Conservation (phyloP, 1,139 yeast species). For the Taiozyma sp. region DNA sequence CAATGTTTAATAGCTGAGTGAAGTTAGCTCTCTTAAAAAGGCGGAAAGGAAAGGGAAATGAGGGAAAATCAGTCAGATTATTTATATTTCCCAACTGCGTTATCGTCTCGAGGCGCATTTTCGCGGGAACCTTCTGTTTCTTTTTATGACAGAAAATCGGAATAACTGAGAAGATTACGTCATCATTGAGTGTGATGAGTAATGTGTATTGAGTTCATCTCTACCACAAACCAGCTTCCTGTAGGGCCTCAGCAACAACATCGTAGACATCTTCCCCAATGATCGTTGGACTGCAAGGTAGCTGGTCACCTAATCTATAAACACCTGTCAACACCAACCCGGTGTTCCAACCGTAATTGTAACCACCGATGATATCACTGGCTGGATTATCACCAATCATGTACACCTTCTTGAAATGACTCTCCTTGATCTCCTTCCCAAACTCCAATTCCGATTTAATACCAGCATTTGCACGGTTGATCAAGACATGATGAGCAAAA, state of each 20-base stretch:
- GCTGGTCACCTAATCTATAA: conserved; percentile 61
- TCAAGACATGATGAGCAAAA: conserved; percentile 71
- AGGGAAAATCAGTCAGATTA: neutral
- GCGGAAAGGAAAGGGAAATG: neutral
- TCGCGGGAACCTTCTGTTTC: neutral
- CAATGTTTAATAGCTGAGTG: neutral
- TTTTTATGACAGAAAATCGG: neutral
- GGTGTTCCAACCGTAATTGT: conserved; percentile 82
- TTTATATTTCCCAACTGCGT: neutral
- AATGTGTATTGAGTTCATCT: neutral
- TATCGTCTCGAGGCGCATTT: neutral
- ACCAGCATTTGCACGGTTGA: conserved; percentile 45
- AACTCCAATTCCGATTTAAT: conserved; percentile 14
- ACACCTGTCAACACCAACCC: conserved; percentile 87
- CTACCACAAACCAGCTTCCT: conserved; percentile 17
- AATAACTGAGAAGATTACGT: neutral
- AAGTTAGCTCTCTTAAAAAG: too few relatives aligned
- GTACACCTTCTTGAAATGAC: conserved; percentile 43
- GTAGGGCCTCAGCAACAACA: conserved; percentile 30
- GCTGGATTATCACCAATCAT: conserved; percentile 98
- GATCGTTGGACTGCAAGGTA: conserved; percentile 35
- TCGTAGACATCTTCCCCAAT: conserved; percentile 33
- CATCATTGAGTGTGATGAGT: neutral
- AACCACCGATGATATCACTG: conserved; percentile 88
- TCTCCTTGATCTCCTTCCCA: conserved; percentile 16